Percentiles rank a stretch among this genome's conserved stretches.
Conservation (phyloP, 768 basidiomycete species). For the Candolleomyces eurysporus region DNA sequence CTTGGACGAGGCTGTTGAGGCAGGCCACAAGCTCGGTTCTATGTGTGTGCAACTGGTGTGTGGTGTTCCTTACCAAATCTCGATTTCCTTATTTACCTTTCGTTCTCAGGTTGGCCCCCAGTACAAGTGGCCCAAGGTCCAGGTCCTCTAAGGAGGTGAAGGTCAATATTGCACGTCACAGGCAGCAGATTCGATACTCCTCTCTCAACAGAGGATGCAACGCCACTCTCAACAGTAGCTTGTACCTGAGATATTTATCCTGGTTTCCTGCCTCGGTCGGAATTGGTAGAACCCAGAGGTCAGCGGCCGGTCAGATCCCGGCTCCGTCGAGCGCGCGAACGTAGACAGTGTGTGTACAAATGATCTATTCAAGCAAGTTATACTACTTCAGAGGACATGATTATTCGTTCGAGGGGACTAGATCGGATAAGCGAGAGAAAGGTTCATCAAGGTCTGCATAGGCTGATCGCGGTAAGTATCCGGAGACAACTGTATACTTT, state of each 20-base stretch:
- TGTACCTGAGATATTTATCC: conserved; percentile 1
- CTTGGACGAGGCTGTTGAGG: conserved; percentile 73
- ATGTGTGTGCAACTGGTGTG: conserved; percentile 77
- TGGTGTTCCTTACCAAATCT: not conserved
- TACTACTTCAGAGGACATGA: not conserved
- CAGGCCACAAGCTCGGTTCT: conserved; percentile 82
- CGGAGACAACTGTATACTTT: conserved; percentile 12
- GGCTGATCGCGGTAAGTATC: conserved; percentile 31
- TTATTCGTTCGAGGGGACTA: not conserved
- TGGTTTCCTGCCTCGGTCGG: not conserved
- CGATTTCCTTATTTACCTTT: not conserved
- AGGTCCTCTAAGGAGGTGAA: conserved; percentile 29
- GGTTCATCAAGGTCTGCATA: conserved; percentile 25
- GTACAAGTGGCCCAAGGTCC: conserved; percentile 52
- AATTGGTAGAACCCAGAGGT: not conserved
- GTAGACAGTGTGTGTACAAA: not conserved
- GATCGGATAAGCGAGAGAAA: conserved; percentile 22
- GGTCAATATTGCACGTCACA: not conserved
- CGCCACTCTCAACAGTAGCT: conserved; percentile 6
- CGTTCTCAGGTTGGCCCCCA: conserved; percentile 44
- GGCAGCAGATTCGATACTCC: not conserved
- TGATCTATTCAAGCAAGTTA: not conserved
- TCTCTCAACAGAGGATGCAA: conserved; percentile 9
- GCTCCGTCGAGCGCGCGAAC: not conserved
- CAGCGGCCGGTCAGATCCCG: not conserved